Percentiles rank a stretch among this genome's conserved stretches.
Evolutionary conservation across 2,329 filamentous ascomycete genomes (phyloP).

Genomic region (Fusarium guadeloupense): DNA sequence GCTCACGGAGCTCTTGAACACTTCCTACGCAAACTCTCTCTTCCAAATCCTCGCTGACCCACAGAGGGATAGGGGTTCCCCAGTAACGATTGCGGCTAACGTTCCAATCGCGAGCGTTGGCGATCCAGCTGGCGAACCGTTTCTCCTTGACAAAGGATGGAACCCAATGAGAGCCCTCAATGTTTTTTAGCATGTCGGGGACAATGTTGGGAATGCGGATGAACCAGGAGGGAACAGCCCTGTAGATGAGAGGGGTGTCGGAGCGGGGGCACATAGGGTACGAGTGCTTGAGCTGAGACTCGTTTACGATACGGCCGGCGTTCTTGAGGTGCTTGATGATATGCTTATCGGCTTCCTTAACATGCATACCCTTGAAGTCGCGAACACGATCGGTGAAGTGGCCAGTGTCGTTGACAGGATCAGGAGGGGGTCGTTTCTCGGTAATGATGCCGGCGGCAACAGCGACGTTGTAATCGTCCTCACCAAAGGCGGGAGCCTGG

Average conservation of each 20-base stretch:
- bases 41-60: constrained; percentile 89
- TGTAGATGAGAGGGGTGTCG: constrained; percentile 94
- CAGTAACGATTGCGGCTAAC: constrained; percentile 94
- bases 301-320: constrained; percentile 79
- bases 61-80: constrained; percentile 92
- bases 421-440: constrained; percentile 81
- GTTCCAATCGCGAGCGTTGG: constrained; percentile 93
- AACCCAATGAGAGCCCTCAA: constrained; percentile 91
- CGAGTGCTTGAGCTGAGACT: constrained; percentile 88
- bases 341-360: constrained; percentile 90
- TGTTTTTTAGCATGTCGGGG: constrained; percentile 88
- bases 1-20: constrained; percentile 80
- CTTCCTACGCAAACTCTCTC: constrained; percentile 90
- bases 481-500: constrained; percentile 91
- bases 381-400: constrained; percentile 79
- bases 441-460: constrained; percentile 79
- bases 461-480: constrained; percentile 92
- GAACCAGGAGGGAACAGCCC: constrained; percentile 94
- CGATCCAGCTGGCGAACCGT: constrained; percentile 91
- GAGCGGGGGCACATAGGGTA: constrained; percentile 95
- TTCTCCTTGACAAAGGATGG: constrained; percentile 90
- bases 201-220: constrained; percentile 86
- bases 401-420: constrained; percentile 87
- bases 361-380: constrained; percentile 87
- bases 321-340: constrained; percentile 91